Conservation (phyloP, 2,329 filamentous ascomycete species). For the Colletotrichum sp. region DNA sequence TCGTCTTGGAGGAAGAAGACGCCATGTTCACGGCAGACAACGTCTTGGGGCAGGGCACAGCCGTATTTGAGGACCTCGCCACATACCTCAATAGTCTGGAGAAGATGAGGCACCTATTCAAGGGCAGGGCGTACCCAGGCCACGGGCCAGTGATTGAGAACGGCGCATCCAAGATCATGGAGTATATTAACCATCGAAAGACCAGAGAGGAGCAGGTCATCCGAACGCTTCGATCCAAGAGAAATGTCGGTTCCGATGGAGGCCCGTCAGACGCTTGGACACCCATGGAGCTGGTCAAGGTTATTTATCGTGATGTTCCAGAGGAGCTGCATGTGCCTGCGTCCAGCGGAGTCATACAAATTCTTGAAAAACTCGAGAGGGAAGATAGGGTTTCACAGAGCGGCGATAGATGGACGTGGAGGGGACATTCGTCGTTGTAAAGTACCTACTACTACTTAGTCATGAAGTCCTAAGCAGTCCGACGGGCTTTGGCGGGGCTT, state of each 20-base stretch:
- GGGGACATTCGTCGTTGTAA: conserved; percentile 46
- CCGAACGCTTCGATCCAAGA: conserved; percentile 55
- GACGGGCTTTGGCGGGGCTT: background rate
- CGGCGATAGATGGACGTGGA: conserved; percentile 46
- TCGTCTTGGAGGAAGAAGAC: conserved; percentile 78
- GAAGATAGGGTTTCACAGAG: conserved; percentile 69
- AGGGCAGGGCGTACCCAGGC: conserved; percentile 80
- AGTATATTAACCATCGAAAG: conserved; percentile 84
- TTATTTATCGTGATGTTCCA: conserved; percentile 83
- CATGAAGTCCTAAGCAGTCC: too few relatives aligned
- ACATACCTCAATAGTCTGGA: conserved; percentile 73
- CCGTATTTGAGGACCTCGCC: conserved; percentile 80
- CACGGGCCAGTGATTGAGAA: conserved; percentile 83
- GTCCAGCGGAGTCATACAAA: conserved; percentile 75
- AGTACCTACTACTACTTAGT: background rate
- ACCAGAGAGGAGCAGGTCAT: conserved; percentile 82
- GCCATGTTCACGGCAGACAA: conserved; percentile 91
- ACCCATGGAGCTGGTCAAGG: conserved; percentile 82
- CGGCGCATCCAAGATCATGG: conserved; percentile 71
- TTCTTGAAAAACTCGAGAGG: conserved; percentile 76
- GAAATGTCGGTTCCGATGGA: conserved; percentile 25
- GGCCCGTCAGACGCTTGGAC: conserved; percentile 57
- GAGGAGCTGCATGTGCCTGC: conserved; percentile 79
- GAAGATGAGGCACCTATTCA: conserved; percentile 70
- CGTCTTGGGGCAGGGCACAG: conserved; percentile 84